Base-by-base conservation (phyloP, 306 rosid species). In the Quercus variabilis region DNA sequence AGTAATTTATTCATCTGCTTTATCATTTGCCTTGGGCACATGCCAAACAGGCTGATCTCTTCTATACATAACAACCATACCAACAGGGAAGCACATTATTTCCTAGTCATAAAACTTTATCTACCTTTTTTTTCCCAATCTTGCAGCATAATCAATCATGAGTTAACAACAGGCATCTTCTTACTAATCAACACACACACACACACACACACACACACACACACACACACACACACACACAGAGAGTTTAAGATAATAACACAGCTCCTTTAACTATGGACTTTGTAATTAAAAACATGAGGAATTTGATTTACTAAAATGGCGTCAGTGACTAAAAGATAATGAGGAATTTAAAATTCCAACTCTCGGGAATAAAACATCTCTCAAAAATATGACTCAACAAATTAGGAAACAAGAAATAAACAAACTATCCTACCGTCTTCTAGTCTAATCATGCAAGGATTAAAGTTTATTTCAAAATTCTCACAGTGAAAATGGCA, bases 121-220 rank as follows among this genome's bases (percentile, higher is more conserved):
- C 65, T 9, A 20, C 65, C 28, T 11, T 4, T 9, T 11, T 25
- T 8, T 23, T 23, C 23, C 65, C 28, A 59, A 23, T 10, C 30
- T 4, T 23, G 74, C 69, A 23, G 75, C 74, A 49, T 28, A 54
- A 59, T 59, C 3, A 26, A 59, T 23, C 18, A 11, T 23, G 28
- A 59, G 65, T 59, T 21, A 11, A 3, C 65, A 77, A 77, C 56
- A 72, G 55, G 58, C 62, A 77, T 58, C 75, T 68, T 46, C 75
- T 71, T 41, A 74, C 49, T 2, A 23, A 43, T 65, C 67, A 75
- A 28, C 17, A 46, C 0, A n/a, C n/a, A n/a, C n/a, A n/a, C n/a
- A n/a, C n/a, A n/a, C n/a, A n/a, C n/a, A n/a, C n/a, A n/a, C n/a
- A n/a, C n/a, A n/a, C n/a, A n/a, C n/a, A n/a, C n/a, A n/a, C n/a